phyloP scores from a whole-genome alignment of 2,329 filamentous ascomycete genomes.

The Mycosphaerella arachidis region DNA sequence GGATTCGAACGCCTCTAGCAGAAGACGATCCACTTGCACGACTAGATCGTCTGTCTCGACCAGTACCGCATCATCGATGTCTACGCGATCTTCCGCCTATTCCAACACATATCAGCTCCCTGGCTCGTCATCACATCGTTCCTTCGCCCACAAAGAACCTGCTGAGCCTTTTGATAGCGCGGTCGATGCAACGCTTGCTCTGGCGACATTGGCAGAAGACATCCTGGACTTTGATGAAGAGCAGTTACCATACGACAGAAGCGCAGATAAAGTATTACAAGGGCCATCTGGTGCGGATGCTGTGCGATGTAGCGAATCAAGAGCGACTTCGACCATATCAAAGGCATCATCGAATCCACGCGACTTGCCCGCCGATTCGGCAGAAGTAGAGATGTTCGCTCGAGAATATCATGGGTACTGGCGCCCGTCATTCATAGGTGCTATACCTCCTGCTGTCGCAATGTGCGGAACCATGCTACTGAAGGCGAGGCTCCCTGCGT shows the following conservation, averaged over 20 bases:
- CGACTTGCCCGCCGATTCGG: not conserved
- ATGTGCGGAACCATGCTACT: constrained; percentile 13
- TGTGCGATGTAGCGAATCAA: not conserved
- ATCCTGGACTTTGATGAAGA: not conserved
- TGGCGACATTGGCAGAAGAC: not conserved
- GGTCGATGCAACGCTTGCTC: not conserved
- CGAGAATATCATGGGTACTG: constrained; percentile 16
- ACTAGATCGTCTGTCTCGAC: not conserved
- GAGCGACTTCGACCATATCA: constrained; percentile 1
- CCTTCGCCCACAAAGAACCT: not conserved
- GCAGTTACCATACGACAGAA: too few species aligned
- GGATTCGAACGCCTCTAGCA: not conserved
- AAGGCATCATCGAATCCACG: constrained; percentile 1
- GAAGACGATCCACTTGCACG: not conserved
- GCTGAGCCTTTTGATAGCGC: not conserved
- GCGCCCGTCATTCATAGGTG: constrained; percentile 10
- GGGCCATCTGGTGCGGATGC: not conserved
- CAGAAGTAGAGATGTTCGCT: constrained; percentile 17
- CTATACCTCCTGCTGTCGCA: constrained; percentile 9
- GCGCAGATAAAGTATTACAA: not conserved
- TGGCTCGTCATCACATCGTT: not conserved
- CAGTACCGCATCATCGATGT: not conserved
- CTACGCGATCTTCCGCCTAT: not conserved
- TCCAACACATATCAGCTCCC: not conserved
- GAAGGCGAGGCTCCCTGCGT: constrained; percentile 4